Evolutionary conservation across 345 rosid genomes (phyloP).

Genomic region (Corchorus capsularis): DNA sequence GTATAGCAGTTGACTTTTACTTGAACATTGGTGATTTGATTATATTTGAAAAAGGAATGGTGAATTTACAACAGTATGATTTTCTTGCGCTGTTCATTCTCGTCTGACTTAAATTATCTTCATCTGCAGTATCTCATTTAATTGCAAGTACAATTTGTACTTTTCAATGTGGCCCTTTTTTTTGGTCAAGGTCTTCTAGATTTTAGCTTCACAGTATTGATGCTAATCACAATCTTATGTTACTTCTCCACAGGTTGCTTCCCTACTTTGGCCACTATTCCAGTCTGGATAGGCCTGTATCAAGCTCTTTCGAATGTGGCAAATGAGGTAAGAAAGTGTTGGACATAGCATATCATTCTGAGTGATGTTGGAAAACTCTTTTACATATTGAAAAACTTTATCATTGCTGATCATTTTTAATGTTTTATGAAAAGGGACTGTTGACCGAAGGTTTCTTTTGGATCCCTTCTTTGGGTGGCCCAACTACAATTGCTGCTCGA

Average conservation of each 20-base stretch:
- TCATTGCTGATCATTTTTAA: slow-evolving; percentile 23
- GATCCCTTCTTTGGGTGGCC: slow-evolving; percentile 97
- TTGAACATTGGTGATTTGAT: not conserved
- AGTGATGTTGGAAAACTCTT: not conserved
- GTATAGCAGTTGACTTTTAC: not conserved
- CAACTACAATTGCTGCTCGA: slow-evolving; percentile 94
- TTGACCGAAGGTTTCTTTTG: slow-evolving; percentile 98
- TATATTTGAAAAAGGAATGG: not conserved
- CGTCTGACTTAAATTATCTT: too few species aligned
- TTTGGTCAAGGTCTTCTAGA: not conserved
- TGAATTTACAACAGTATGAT: not conserved
- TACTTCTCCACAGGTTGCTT: slow-evolving; percentile 66
- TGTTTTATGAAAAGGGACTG: slow-evolving; percentile 56
- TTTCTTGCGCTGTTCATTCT: slow-evolving; percentile 1
- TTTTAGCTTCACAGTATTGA: slow-evolving; percentile 19
- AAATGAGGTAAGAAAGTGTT: slow-evolving; percentile 65
- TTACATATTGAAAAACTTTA: not conserved
- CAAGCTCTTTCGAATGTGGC: slow-evolving; percentile 99
- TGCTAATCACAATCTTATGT: slow-evolving; percentile 24
- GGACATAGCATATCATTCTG: slow-evolving; percentile 12
- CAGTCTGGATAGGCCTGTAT: slow-evolving; percentile 97
- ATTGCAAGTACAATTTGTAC: not conserved
- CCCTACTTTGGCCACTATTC: slow-evolving; percentile 91
- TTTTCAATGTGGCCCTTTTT: not conserved
- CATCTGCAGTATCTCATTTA: too few species aligned